Percentiles rank a stretch among this genome's conserved stretches.
These are phyloP conservation scores for Macaranga tanarius DNA, from an alignment of 441 rosid genomes.

Conservation along the genomic window DNA sequence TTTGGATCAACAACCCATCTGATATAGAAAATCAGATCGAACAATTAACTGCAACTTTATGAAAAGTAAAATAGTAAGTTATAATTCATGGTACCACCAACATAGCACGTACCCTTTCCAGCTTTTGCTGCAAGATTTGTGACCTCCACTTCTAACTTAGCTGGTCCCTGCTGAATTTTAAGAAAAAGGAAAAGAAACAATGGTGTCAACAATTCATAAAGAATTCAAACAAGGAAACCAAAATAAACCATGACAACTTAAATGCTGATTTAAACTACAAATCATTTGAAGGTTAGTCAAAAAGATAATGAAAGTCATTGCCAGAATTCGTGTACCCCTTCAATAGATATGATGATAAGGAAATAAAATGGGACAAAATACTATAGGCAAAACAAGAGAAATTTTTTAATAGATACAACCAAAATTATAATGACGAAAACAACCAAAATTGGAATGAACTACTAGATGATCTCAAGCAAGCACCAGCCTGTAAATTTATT, in stretches of 20 bases:
- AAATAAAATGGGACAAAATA: neutral
- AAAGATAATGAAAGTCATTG: neutral
- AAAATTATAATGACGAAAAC: too few species aligned
- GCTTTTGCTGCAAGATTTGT: conserved; percentile 99
- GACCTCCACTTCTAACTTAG: conserved; percentile 96
- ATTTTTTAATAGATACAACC: too few species aligned
- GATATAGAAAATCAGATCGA: conserved; percentile 6
- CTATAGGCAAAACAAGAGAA: neutral
- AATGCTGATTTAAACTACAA: too few species aligned
- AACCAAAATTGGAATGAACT: too few species aligned
- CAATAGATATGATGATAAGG: neutral
- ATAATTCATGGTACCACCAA: conserved; percentile 4
- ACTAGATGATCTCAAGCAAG: neutral
- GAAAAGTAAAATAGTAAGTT: neutral
- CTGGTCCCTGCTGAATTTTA: conserved; percentile 56
- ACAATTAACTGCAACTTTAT: neutral
- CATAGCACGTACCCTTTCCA: conserved; percentile 78
- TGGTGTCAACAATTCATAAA: conserved; percentile 3
- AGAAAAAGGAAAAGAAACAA: conserved; percentile 20
- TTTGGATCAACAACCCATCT: conserved; percentile 10
- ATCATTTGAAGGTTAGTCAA: too few species aligned
- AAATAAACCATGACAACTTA: too few species aligned
- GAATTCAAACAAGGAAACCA: neutral
- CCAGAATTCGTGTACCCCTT: neutral
- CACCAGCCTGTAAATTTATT: neutral